These are phyloP conservation scores for Dendrobium officinale DNA, from an alignment of 106 monocot species.

Conservation along the genomic window DNA sequence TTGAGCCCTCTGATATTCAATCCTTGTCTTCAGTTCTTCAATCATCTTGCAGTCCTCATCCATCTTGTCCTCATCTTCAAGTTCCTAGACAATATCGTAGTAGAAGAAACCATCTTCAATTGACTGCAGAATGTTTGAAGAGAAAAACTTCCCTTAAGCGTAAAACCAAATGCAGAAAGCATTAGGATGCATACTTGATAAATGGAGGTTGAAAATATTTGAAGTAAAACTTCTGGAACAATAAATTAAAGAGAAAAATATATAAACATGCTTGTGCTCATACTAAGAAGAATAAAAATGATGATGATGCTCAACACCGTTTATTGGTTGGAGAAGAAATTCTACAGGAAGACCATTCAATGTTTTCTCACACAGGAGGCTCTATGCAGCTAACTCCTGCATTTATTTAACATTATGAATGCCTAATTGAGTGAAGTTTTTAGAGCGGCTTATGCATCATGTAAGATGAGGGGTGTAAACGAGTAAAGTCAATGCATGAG, in stretches of 20 bases:
- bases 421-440: background rate
- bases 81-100: conserved; percentile 68
- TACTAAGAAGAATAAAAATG: background rate
- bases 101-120: conserved; percentile 63
- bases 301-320: background rate
- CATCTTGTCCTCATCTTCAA: conserved; percentile 92
- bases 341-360: background rate
- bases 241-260: background rate
- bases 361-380: background rate
- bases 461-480: background rate
- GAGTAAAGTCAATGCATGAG: too few relatives aligned
- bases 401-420: background rate
- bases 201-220: background rate
- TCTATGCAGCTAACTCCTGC: background rate
- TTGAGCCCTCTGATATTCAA: conserved; percentile 56
- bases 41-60: conserved; percentile 89
- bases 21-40: conserved; percentile 58
- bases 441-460: background rate
- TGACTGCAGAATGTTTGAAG: conserved; percentile 50
- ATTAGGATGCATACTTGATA: conserved; percentile 7
- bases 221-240: background rate
- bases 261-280: background rate
- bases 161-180: conserved; percentile 30
- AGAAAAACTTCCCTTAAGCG: conserved; percentile 32
- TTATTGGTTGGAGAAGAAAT: background rate